Conservation (phyloP, 1,284 basidiomycete species). For the Schizophyllum commune region DNA sequence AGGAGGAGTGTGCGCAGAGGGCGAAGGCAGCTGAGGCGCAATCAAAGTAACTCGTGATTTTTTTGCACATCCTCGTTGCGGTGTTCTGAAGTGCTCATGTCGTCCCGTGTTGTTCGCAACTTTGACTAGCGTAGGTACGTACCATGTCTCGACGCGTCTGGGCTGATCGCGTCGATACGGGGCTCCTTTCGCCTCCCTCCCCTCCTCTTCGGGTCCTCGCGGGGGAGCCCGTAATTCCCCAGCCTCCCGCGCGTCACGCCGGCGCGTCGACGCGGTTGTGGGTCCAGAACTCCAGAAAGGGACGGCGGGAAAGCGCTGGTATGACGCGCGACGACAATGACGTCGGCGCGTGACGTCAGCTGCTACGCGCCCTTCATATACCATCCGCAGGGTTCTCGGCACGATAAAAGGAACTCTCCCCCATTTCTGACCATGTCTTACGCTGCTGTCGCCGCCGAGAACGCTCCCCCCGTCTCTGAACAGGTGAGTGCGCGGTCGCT, state of each 20-base stretch:
- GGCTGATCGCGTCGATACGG: too few species aligned
- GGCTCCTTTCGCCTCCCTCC: too few species aligned
- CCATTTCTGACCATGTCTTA: conserved; percentile 44
- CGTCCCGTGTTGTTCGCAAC: too few species aligned
- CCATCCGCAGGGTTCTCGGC: not conserved
- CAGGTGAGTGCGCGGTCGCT: not conserved
- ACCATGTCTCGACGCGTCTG: too few species aligned
- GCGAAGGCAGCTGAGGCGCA: not conserved
- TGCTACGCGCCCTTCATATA: not conserved
- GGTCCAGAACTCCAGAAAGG: not conserved
- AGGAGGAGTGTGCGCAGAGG: not conserved
- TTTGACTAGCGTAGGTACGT: too few species aligned
- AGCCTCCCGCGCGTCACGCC: too few species aligned
- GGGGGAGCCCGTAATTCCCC: too few species aligned
- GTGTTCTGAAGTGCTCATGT: too few species aligned
- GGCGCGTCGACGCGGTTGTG: not conserved
- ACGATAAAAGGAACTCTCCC: not conserved
- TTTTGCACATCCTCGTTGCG: too few species aligned
- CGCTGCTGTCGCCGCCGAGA: conserved; percentile 53
- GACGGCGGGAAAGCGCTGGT: not conserved
- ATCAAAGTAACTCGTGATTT: too few species aligned
- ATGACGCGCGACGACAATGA: not conserved
- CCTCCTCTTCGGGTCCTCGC: too few species aligned
- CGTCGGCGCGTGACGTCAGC: not conserved
- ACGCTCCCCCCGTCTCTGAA: conserved; percentile 39